Evolutionary conservation across 345 rosid species (phyloP).

Genomic region (Ceriops zippeliana): DNA sequence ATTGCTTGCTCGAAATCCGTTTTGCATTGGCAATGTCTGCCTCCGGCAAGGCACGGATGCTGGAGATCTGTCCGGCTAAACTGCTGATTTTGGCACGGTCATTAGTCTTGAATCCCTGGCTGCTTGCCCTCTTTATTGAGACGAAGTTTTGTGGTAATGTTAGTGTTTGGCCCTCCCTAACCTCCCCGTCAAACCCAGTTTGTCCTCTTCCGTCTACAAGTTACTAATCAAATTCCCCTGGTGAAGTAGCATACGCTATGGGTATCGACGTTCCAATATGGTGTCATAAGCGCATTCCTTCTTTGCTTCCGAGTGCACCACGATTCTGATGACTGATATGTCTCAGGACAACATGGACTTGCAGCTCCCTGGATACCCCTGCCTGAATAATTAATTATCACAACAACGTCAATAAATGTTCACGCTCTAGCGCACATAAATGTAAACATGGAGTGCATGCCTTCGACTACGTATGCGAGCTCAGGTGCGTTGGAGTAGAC

Average conservation of each 20-base stretch:
- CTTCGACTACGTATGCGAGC: too few species aligned
- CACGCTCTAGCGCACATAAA: too few species aligned
- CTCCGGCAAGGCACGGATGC: conserved; percentile 21
- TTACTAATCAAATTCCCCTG: conserved; percentile 34
- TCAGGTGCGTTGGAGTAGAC: too few species aligned
- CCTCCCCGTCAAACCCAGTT: conserved; percentile 20
- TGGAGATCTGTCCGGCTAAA: conserved; percentile 28
- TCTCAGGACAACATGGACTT: too few species aligned
- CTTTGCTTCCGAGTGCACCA: too few species aligned
- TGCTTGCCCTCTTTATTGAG: conserved; percentile 30
- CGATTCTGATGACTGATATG: too few species aligned
- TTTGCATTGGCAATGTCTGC: conserved; percentile 30
- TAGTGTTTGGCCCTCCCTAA: conserved; percentile 30
- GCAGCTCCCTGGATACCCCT: too few species aligned
- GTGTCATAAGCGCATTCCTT: background rate
- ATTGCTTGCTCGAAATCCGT: conserved; percentile 19
- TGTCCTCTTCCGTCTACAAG: conserved; percentile 26
- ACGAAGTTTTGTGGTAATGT: conserved; percentile 35
- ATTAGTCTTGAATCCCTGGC: conserved; percentile 33
- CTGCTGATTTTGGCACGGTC: conserved; percentile 19
- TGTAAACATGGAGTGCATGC: too few species aligned
- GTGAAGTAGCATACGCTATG: conserved; percentile 35
- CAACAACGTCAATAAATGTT: too few species aligned
- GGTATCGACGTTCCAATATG: conserved; percentile 47
- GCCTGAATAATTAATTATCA: too few species aligned